Conservation (phyloP, 257 asterid species). For the Scutellaria baicalensis region DNA sequence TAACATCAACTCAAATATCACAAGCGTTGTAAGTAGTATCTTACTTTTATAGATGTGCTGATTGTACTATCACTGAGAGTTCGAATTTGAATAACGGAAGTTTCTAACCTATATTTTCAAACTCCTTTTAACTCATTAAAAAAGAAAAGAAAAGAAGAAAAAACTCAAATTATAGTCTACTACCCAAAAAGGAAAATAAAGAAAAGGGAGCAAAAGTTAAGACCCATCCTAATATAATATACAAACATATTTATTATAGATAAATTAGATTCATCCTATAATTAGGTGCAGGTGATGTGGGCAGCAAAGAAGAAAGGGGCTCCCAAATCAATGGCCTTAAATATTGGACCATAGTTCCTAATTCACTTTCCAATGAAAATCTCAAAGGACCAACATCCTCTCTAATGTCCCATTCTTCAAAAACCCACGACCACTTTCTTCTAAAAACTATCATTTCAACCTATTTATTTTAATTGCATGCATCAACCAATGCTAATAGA, state of each 20-base stretch:
- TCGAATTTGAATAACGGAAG: too few relatives aligned
- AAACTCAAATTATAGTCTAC: too few relatives aligned
- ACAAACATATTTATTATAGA: too few relatives aligned
- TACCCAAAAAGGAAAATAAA: background rate
- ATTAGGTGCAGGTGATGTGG: constrained; percentile 39
- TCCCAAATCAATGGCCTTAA: constrained; percentile 44
- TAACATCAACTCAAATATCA: too few relatives aligned
- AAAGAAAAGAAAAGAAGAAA: too few relatives aligned
- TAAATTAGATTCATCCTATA: constrained; percentile 21
- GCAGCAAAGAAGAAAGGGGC: constrained; percentile 30
- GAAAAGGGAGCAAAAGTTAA: background rate
- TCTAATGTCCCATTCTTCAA: constrained; percentile 62
- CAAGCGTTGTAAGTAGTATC: too few relatives aligned
- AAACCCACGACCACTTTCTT: constrained; percentile 70
- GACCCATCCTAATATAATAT: too few relatives aligned
- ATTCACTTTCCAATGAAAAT: constrained; percentile 61
- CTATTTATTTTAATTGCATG: constrained; percentile 1
- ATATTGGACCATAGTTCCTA: constrained; percentile 43
- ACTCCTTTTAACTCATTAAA: too few relatives aligned
- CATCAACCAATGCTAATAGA: constrained; percentile 10
- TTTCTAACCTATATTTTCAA: too few relatives aligned
- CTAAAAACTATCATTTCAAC: constrained; percentile 5
- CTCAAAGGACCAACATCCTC: constrained; percentile 86
- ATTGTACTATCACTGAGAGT: too few relatives aligned
- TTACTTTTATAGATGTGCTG: too few relatives aligned